A percentile compares a stretch with the other conserved stretches of the same genome.
Evolutionary conservation across 805 yeast genomes (phyloP).

Genomic region (Barnettozyma vustinii): DNA sequence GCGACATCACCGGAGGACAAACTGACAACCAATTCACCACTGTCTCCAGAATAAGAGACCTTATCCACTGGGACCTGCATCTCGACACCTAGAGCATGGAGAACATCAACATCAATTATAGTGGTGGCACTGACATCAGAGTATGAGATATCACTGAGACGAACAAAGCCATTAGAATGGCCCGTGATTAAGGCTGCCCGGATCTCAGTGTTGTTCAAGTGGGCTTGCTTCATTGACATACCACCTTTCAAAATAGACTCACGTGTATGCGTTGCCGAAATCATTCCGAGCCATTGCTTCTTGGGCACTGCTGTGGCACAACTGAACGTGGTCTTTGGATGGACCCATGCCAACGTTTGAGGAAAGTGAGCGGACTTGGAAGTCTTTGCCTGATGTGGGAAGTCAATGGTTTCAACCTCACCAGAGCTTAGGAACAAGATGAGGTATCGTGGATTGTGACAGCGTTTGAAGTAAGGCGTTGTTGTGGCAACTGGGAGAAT

Average conservation of each 20-base stretch:
- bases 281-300: slow-evolving; percentile 75
- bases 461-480: slow-evolving; percentile 76
- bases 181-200: slow-evolving; percentile 74
- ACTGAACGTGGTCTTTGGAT: slow-evolving; percentile 62
- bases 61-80: slow-evolving; percentile 42
- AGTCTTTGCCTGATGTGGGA: slow-evolving; percentile 48
- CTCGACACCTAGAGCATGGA: slow-evolving; percentile 37
- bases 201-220: slow-evolving; percentile 35
- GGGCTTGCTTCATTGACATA: slow-evolving; percentile 49
- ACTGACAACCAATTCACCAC: slow-evolving; percentile 70
- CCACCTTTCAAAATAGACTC: slow-evolving; percentile 72
- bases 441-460: slow-evolving; percentile 67
- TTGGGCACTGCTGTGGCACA: slow-evolving; percentile 52
- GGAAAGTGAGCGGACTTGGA: slow-evolving; percentile 65
- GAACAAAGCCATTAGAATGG: slow-evolving; percentile 76
- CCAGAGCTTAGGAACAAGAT: slow-evolving; percentile 59
- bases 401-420: slow-evolving; percentile 54
- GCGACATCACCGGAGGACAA: slow-evolving; percentile 67
- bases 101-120: slow-evolving; percentile 54
- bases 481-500: slow-evolving; percentile 51
- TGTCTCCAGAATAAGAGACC: slow-evolving; percentile 73
- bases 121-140: slow-evolving; percentile 60
- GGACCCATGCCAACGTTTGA: slow-evolving; percentile 70
- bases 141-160: slow-evolving; percentile 79
- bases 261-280: slow-evolving; percentile 41